Percentiles rank a stretch among this genome's conserved stretches.
Conservation (phyloP, 1,139 yeast species). For the Suhomyces wounanorum region DNA sequence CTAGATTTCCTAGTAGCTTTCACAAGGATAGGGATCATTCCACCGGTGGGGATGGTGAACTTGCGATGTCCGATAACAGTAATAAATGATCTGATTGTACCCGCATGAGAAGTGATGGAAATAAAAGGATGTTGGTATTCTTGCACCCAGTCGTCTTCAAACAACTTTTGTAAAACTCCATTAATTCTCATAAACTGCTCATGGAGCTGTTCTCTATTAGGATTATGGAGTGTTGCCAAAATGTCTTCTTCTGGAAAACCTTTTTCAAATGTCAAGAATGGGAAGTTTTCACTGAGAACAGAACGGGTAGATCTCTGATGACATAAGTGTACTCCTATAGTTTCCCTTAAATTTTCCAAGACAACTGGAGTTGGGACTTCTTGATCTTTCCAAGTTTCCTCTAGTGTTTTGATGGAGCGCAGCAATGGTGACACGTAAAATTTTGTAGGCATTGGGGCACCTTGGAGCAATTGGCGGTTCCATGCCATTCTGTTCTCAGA, state of each 20-base stretch:
- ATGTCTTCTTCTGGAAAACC: conserved; percentile 53
- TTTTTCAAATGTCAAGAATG: conserved; percentile 35
- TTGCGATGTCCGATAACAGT: conserved; percentile 55
- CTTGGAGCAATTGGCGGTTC: conserved; percentile 42
- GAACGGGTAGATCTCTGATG: conserved; percentile 54
- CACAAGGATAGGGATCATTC: conserved; percentile 63
- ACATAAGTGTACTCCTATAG: conserved; percentile 67
- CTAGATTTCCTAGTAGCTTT: conserved; percentile 33
- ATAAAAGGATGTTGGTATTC: conserved; percentile 27
- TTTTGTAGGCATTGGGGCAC: conserved; percentile 55
- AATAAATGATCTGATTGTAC: conserved; percentile 56
- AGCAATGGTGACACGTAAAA: conserved; percentile 68
- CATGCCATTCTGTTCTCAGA: conserved; percentile 48
- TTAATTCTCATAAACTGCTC: conserved; percentile 55
- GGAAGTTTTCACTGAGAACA: conserved; percentile 25
- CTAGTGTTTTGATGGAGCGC: conserved; percentile 60
- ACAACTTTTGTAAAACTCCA: conserved; percentile 52
- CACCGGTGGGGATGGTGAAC: conserved; percentile 63
- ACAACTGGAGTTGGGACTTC: conserved; percentile 40
- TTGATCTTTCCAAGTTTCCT: conserved; percentile 58
- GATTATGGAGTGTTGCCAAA: conserved; percentile 30
- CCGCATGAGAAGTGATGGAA: conserved; percentile 63
- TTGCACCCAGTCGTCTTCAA: conserved; percentile 33
- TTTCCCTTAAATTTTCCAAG: conserved; percentile 63
- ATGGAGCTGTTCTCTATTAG: conserved; percentile 43